Base-by-base conservation (phyloP, 2,329 filamentous ascomycete genomes). In the Arthrobotrys megalospora region DNA sequence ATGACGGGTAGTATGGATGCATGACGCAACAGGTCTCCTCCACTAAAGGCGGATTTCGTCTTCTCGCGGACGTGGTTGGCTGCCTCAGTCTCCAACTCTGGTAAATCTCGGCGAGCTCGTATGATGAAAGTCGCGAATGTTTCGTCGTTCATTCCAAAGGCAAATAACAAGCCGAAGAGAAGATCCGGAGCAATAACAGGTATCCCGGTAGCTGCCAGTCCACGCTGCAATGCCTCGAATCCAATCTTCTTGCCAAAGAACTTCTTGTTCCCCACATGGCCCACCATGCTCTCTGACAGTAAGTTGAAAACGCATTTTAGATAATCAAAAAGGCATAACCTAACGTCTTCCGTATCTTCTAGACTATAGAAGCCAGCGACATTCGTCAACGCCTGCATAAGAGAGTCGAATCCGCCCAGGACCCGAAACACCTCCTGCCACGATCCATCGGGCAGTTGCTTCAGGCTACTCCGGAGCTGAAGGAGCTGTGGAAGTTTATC, bases 191-290 rank as follows among this genome's bases (percentile, higher is more conserved):
- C 90, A 71, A 88, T 88, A 80, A 88, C 88, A 67, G 91, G 87
- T 66, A 90, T 85, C 38, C 91, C 89, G 83, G 91, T 90, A 83
- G 89, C 90, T 79, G 88, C 89, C 85, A 94, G 88, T 5, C 89
- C 89, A 82, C 92, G 89, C 82, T 96, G 91, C 68, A 97, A 84
- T 6, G 90, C 89, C 80, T 90, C 88, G 91, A 93, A 97, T 2
- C 95, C 94, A 71, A 21, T 89, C 90, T 75, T 92, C 89, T 34
- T 96, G 90, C 80, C 90, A 88, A 98, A 98, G 85, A 95, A 97
- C 81, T 92, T 90, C 82, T 91, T 89, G 85, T 98, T 99, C 19
- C 94, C 95, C 55, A 91, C 88, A 84, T 98, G 94, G 53, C 90
- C 90, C 67, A 90, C 89, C 80, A 99, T 88, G 12, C 90, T 90